Evolutionary conservation across 768 basidiomycete genomes (phyloP).

Genomic region (Hemileccinum impolitum): DNA sequence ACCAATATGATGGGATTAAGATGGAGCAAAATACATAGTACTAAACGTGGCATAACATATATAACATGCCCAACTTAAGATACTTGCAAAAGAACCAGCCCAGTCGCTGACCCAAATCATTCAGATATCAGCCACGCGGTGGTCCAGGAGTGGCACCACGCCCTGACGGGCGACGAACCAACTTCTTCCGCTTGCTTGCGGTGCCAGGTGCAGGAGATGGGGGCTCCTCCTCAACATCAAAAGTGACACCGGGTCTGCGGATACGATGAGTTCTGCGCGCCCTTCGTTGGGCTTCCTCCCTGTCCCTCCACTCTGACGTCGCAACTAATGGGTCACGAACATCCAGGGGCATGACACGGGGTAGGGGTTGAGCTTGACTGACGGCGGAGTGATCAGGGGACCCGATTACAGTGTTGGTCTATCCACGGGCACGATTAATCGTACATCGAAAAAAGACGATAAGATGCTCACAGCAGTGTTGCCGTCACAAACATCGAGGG

Average conservation of each 20-base stretch:
- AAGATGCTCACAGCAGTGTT: slow-evolving; percentile 59
- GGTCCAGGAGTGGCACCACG: slow-evolving; percentile 26
- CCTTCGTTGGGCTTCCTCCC: slow-evolving; percentile 50
- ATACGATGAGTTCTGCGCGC: slow-evolving; percentile 38
- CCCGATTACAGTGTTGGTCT: slow-evolving; percentile 72
- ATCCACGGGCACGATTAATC: slow-evolving; percentile 5
- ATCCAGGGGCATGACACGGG: slow-evolving; percentile 45
- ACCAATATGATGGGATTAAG: slow-evolving; percentile 13
- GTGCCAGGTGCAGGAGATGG: slow-evolving; percentile 36
- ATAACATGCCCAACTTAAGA: slow-evolving; percentile 22
- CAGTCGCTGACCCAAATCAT: not conserved
- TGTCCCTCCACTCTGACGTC: slow-evolving; percentile 68
- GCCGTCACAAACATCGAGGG: slow-evolving; percentile 75
- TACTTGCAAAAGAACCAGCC: slow-evolving; percentile 15
- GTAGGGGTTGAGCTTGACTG: slow-evolving; percentile 52
- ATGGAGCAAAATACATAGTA: slow-evolving; percentile 23
- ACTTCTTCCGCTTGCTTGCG: slow-evolving; percentile 20
- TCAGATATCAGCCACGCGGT: slow-evolving; percentile 15
- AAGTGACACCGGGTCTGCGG: slow-evolving; percentile 62
- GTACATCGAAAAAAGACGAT: not conserved
- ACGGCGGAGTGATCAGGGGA: slow-evolving; percentile 71
- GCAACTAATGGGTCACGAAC: slow-evolving; percentile 62
- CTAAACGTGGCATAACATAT: slow-evolving; percentile 29
- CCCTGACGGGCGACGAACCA: slow-evolving; percentile 31
- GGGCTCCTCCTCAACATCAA: slow-evolving; percentile 56